These are phyloP conservation scores for Dothistroma pini DNA, from an alignment of 2,329 filamentous ascomycete genomes.

Conservation along the genomic window DNA sequence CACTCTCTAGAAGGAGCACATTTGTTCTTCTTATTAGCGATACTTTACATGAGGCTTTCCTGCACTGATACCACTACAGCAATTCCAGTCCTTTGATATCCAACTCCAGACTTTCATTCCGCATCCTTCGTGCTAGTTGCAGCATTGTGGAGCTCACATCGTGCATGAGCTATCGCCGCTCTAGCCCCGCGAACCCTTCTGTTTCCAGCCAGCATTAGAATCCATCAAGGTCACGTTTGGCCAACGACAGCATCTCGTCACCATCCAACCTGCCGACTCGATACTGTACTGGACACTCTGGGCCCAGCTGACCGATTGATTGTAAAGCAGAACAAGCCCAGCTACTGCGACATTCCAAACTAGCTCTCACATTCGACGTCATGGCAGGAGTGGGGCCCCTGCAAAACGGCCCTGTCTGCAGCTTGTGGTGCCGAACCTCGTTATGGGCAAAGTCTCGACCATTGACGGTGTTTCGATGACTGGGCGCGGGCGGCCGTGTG, in stretches of 20 bases:
- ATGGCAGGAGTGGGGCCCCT: not conserved
- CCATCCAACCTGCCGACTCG: not conserved
- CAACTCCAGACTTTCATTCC: not conserved
- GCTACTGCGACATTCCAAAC: not conserved
- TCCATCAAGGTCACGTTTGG: not conserved
- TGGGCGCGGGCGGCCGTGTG: not conserved
- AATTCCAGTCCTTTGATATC: not conserved
- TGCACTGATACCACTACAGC: conserved; percentile 12
- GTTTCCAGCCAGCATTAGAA: not conserved
- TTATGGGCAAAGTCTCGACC: not conserved
- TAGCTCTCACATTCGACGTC: not conserved
- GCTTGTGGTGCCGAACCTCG: not conserved
- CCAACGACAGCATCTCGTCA: not conserved
- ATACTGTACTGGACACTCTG: not conserved
- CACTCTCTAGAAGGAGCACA: conserved; percentile 3
- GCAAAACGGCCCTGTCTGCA: not conserved
- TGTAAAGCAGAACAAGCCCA: not conserved
- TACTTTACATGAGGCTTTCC: conserved; percentile 3
- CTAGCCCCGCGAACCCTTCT: not conserved
- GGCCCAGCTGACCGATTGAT: not conserved
- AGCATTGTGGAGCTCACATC: not conserved
- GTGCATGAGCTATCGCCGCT: not conserved
- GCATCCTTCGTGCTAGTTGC: not conserved
- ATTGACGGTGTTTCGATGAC: not conserved
- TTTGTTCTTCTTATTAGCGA: conserved; percentile 4